Percentiles rank a stretch among this genome's conserved stretches.
phyloP scores from a whole-genome alignment of 1,139 yeast genomes.

The Saccharomyces hybrid region DNA sequence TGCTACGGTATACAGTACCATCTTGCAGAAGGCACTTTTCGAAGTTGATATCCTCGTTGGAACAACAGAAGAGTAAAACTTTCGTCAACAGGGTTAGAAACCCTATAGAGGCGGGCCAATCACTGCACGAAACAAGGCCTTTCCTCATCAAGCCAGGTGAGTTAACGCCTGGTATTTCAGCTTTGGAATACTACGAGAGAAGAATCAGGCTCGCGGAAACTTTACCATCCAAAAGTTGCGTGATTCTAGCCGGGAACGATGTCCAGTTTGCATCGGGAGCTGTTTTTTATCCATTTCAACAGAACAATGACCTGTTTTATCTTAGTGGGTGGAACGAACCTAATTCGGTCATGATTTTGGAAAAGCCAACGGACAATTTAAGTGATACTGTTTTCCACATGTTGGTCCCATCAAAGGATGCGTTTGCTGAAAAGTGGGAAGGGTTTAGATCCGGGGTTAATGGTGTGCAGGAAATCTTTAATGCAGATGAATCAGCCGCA shows the following conservation, averaged over 20 bases:
- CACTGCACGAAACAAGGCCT: conserved; percentile 79
- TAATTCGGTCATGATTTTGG: conserved; percentile 67
- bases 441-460: conserved; percentile 83
- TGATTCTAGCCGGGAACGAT: conserved; percentile 65
- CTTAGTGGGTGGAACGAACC: conserved; percentile 94
- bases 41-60: background rate
- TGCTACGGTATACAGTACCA: background rate
- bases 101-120: conserved; percentile 59
- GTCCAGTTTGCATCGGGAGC: conserved; percentile 79
- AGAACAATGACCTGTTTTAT: conserved; percentile 79
- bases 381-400: conserved; percentile 60
- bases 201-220: conserved; percentile 49
- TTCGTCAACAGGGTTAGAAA: conserved; percentile 13
- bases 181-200: conserved; percentile 72
- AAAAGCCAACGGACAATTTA: conserved; percentile 47
- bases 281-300: conserved; percentile 88
- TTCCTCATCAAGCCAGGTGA: conserved; percentile 66
- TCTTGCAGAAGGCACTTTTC: background rate
- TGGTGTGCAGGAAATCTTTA: conserved; percentile 76
- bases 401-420: conserved; percentile 82
- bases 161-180: conserved; percentile 81
- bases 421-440: conserved; percentile 82
- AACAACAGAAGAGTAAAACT: background rate
- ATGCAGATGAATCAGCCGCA: conserved; percentile 70
- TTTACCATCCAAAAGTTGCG: conserved; percentile 60